Evolutionary conservation across 306 rosid species (phyloP), one percentile per base, ranked within the genome.

Genomic region (Inga leiocalycina): DNA sequence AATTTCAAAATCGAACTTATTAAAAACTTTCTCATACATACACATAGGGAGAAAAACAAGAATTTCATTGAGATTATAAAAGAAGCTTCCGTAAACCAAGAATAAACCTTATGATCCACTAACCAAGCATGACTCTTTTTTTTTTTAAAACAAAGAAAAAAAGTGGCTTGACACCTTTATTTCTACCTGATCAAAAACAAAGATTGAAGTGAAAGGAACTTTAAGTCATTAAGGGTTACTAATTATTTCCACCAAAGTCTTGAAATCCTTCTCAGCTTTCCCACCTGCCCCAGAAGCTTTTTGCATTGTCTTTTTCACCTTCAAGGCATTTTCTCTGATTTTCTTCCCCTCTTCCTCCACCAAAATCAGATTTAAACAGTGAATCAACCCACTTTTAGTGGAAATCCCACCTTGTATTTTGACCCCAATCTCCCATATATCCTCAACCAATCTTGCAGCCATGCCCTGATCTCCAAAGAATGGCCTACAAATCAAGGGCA

Each of bases 401-500:
- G 84, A 43, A 2, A 82, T 73, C 56, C 85, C 84, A 19, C 71
- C 83, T 68, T 80, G 78, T 44, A 80, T 71, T 43, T 39, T 82
- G 16, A 77, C 78, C 6, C 88, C 84, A 74, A 78, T 27, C 32
- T 68, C 77, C 88, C 87, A 87, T 9, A 83, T 20, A 14, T 57
- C 82, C 79, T 83, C 83, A 4, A 87, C 74, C 83, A 80, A 56
- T 71, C 78, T 61, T 10, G 22, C 81, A 56, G 49, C 51, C 81
- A 84, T 84, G 14, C 13, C 41, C 0, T 87, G 85, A 39, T 87
- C 89, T 49, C 81, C 87, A 24, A 67, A 87, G 35, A 77, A 77
- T 1, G 87, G 87, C 71, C 85, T 54, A 57, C 83, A 77, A 34
- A 83, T 83, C 78, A 85, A 65, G 0, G 88, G 90, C 8, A 87